Conservation (phyloP, 352 stramenopile species). For the Pythium monospermum region DNA sequence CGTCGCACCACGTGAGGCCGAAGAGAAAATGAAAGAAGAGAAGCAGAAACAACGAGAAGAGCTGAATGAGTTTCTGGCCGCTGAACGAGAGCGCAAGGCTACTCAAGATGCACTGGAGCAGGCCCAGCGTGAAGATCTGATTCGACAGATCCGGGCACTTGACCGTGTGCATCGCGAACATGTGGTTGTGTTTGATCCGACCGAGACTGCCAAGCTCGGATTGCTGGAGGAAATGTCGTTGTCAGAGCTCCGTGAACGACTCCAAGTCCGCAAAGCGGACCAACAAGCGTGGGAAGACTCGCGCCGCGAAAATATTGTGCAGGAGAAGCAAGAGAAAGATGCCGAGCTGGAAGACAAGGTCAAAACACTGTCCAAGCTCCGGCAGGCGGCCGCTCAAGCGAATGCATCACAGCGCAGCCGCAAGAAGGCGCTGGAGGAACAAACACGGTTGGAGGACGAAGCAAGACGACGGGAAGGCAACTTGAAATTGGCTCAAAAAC, state of each 20-base stretch:
- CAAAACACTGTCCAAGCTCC: constrained; percentile 67
- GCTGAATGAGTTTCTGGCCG: constrained; percentile 52
- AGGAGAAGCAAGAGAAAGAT: constrained; percentile 77
- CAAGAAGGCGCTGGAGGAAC: constrained; percentile 48
- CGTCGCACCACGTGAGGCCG: constrained; percentile 70
- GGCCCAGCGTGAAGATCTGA: constrained; percentile 75
- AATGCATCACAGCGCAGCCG: constrained; percentile 50
- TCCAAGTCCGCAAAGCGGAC: constrained; percentile 74
- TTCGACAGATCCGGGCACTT: constrained; percentile 79
- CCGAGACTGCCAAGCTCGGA: constrained; percentile 77
- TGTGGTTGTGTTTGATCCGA: constrained; percentile 88
- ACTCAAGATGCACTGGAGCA: constrained; percentile 60
- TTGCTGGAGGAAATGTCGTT: constrained; percentile 92
- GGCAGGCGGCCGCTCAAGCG: constrained; percentile 55
- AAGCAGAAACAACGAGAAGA: constrained; percentile 59
- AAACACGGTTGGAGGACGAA: constrained; percentile 56
- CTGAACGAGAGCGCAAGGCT: constrained; percentile 57
- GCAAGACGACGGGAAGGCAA: constrained; percentile 54
- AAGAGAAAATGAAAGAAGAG: constrained; percentile 52
- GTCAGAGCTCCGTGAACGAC: constrained; percentile 71
- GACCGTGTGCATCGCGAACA: constrained; percentile 76
- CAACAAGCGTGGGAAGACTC: constrained; percentile 66
- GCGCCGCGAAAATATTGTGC: constrained; percentile 60
- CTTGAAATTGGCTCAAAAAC: constrained; percentile 68
- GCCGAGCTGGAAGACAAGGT: constrained; percentile 65